Conservation (phyloP, 1,284 basidiomycete species). For the Cryptococcus wingfieldii region DNA sequence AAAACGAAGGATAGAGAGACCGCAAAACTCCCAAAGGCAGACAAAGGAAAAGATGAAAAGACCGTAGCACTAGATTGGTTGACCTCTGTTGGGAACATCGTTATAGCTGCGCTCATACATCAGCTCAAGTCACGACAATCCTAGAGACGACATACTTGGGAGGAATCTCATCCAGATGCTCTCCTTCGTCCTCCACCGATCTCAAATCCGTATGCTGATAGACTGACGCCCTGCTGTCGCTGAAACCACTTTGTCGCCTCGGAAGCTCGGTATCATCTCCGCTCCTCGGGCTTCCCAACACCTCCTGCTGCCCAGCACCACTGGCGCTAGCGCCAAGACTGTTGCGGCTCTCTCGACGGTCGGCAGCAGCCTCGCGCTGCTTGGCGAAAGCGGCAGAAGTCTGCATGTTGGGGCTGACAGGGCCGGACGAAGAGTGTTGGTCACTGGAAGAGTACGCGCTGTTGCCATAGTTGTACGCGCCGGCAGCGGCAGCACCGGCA, state of each 20-base stretch:
- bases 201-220: constrained; percentile 41
- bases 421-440: constrained; percentile 1
- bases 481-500: constrained; percentile 18
- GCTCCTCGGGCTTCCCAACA: constrained; percentile 4
- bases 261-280: constrained; percentile 6
- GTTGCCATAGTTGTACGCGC: constrained; percentile 15
- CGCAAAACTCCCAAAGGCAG: too few relatives aligned
- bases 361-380: constrained; percentile 32
- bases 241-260: constrained; percentile 23
- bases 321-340: constrained; percentile 7
- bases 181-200: constrained; percentile 17
- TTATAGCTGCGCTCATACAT: too few relatives aligned
- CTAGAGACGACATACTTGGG: constrained; percentile 32
- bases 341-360: constrained; percentile 19
- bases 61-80: too few relatives aligned
- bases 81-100: too few relatives aligned
- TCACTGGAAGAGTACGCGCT: constrained; percentile 7
- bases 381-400: constrained; percentile 33
- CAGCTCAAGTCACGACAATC: too few relatives aligned
- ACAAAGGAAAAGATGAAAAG: too few relatives aligned
- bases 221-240: constrained; percentile 18
- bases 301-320: constrained; percentile 9
- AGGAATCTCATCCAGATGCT: constrained; percentile 33
- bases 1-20: too few relatives aligned
- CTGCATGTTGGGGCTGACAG: constrained; percentile 1